Evolutionary conservation across 2,329 filamentous ascomycete species (phyloP).

Genomic region (Fonsecaea pedrosoi): DNA sequence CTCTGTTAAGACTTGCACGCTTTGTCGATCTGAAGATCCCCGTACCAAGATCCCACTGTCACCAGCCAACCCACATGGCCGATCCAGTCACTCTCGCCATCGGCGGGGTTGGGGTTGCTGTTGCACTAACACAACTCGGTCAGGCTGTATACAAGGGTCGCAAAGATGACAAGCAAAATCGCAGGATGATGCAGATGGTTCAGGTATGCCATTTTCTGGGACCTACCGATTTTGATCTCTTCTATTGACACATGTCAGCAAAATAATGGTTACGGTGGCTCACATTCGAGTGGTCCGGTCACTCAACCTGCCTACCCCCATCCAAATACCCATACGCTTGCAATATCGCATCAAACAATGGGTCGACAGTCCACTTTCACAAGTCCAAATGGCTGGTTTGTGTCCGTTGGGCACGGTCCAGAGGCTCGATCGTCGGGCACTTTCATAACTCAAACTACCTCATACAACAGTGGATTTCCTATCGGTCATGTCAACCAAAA

Average conservation of each 20-base stretch:
- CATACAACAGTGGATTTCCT: neutral
- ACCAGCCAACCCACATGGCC: neutral
- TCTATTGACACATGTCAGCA: neutral
- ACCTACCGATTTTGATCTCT: neutral
- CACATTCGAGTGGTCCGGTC: neutral
- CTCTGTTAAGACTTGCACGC: neutral
- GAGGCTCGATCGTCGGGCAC: neutral
- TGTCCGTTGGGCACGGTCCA: neutral
- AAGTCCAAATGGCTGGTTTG: neutral
- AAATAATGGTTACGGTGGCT: neutral
- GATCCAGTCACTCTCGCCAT: neutral
- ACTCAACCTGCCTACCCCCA: neutral
- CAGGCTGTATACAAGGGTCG: neutral
- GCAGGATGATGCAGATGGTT: neutral
- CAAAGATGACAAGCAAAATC: neutral
- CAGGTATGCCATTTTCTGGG: neutral
- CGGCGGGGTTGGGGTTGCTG: neutral
- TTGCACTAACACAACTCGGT: neutral
- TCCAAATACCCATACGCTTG: neutral
- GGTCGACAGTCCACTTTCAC: neutral
- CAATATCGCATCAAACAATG: neutral
- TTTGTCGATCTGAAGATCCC: neutral
- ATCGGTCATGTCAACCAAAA: neutral
- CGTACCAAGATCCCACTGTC: neutral
- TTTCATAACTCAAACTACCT: neutral